Evolutionary conservation across 2,329 filamentous ascomycete species (phyloP), one percentile per base, ranked within the genome.

Genomic region (Thielaviopsis punctulata): DNA sequence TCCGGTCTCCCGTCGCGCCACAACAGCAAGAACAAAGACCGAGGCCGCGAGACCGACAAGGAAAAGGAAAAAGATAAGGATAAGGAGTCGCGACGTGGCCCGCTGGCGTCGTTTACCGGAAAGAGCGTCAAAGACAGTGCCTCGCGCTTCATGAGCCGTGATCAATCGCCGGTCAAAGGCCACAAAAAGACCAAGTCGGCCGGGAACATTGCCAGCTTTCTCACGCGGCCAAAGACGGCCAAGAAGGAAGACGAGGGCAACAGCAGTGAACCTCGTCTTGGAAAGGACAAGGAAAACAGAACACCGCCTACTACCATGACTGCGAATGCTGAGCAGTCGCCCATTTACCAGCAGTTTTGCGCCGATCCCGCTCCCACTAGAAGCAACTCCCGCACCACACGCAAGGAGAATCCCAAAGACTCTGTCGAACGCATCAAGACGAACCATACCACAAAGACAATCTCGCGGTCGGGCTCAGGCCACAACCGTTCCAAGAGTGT

Each of bases 171-270:
- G 10, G 72, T 72, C 54, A 84, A 83, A 61, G 41, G 24, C 19
- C 77, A 79, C 23, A 83, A 82, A 62, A 93, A 90, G 69, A 77
- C 77, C 36, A 94, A 90, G 65, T 94, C 89, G 0, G 76, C 84
- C 3, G 84, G 84, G 27, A 93, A 88, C 62, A 72, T 96, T n/a
- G 79, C 79, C 0, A 79, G 75, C 4, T 75, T 95, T 52, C 75
- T 95, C 49, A 80, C 79, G 53, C 81, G 83, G 53, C 79, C 80
- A 55, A 87, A 83, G 63, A 87, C 86, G 9, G 73, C 80, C 51
- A 86, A 81, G 61, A 82, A 78, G 57, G 55, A 54, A 23, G 53
- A 55, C 33, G 49, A 55, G 3, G 15, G 15, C 30, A 33, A 3
- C 30, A 13, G 30, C 24, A 49, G n/a, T 18, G 45, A 51, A 21